Base-by-base conservation (phyloP, 225 moss, liverwort and hornwort genomes). In the Antitrichia curtipendula region DNA sequence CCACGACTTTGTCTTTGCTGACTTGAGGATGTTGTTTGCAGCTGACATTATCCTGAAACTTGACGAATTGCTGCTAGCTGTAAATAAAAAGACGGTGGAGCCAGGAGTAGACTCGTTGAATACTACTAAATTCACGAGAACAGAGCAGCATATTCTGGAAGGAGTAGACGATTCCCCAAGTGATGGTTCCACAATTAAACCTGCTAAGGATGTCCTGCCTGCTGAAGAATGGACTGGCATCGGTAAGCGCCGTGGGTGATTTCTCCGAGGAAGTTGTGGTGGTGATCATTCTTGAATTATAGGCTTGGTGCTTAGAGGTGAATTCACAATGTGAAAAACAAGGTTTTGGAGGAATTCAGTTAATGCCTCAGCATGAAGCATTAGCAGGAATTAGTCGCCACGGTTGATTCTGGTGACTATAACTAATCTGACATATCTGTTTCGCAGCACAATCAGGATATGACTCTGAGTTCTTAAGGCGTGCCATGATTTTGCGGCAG, bases 1-100 rank as follows among this genome's bases (percentile, higher is more conserved):
- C 45, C 56, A 25, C 28, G 20, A 21, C 38, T 73, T 34, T 80
- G 83, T 15, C 38, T 53, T n/a, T 29, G 54, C 77, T 87, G 53
- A 81, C 59, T 80, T 66, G 56, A 84, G 80, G 73, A 59, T 86
- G 88, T 88, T 80, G 59, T 80, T 79, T 86, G 86, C 86, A 91
- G 91, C 72, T 52, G 91, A 88, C 20, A 88, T 90, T 21, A 68
- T 78, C 16, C 56, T 38, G 72, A 91, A 88, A 86, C 91, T 91
- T 75, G 88, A 86, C 84, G 83, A 88, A 57, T 31, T 90, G 71
- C 71, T 88, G 66, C n/a, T 74, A 60, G 81, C 81, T 90, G 59
- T 75, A 49, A 82, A 72, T 34, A 28, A 72, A 77, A 77, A 54
- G 47, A 43, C 34, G 68, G 60, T 75, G 4, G 81, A 74, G 13